Conservation (phyloP, 257 asterid genomes). For the Solanum sitiens region DNA sequence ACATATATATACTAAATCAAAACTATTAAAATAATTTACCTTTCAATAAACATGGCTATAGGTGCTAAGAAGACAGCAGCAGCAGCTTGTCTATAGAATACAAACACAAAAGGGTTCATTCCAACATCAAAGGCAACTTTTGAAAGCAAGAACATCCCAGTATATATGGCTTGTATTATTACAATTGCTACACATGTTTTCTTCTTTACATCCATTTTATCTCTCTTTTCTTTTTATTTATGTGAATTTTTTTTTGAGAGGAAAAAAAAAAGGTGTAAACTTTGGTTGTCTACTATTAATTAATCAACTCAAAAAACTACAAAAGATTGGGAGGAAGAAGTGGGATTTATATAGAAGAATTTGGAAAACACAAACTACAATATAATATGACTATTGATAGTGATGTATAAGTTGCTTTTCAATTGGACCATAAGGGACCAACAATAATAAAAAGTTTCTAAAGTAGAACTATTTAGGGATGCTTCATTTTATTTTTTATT, state of each 20-base stretch:
- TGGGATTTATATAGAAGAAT: not conserved
- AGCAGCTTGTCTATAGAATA: constrained; percentile 75
- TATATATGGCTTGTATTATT: constrained; percentile 40
- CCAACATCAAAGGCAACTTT: constrained; percentile 80
- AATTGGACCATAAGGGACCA: not conserved
- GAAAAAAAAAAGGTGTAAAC: not conserved
- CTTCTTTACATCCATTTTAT: constrained; percentile 21
- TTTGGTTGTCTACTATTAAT: not conserved
- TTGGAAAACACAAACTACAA: not conserved
- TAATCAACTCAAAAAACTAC: not conserved
- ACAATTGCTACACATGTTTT: constrained; percentile 32
- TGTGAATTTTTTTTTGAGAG: not conserved
- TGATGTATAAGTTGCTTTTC: not conserved
- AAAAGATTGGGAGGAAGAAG: not conserved
- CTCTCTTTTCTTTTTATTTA: not conserved
- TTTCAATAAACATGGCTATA: constrained; percentile 40
- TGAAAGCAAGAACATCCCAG: constrained; percentile 72
- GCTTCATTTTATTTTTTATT: not conserved
- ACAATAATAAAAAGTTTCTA: not conserved
- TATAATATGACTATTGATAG: not conserved
- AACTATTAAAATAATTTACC: constrained; percentile 21
- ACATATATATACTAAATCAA: not conserved
- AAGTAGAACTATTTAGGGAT: not conserved
- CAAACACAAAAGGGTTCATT: constrained; percentile 68
- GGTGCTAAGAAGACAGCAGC: constrained; percentile 74